Evolutionary conservation across 768 basidiomycete genomes (phyloP), one percentile per base, ranked within the genome.

Genomic region (Phanerochaete carnosa): DNA sequence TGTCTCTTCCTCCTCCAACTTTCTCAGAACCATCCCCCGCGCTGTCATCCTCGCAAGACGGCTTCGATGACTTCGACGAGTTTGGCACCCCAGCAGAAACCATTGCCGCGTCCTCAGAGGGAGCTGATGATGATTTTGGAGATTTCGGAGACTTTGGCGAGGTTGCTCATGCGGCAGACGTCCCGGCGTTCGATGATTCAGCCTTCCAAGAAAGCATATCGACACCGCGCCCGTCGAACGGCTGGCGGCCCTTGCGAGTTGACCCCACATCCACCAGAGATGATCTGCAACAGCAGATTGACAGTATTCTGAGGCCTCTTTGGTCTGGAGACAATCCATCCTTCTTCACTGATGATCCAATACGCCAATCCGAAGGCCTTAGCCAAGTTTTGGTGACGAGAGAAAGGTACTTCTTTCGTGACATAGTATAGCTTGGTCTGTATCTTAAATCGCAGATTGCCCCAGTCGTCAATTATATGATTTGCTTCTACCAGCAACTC

Each of bases 111-210:
- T 74, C 65, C 1, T 67, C 62, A 26, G 70, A 71, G 12, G 77
- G 74, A 35, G 81, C 77, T 15, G 88, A 90, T 49, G 93, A 92
- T 65, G 90, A 92, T 60, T 92, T 92, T 73, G 90, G 86, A 53
- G 92, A 94, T 65, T 94, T 94, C 73, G 92, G 88, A 19, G 94
- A 94, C 68, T 94, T 94, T 72, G 91, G 86, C 66, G 90, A 90
- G 63, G 85, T 72, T 26, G 68, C 11, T 65, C 71, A 37, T 69
- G 73, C 49, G 68, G 69, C 58, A 69, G 69, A 22, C 82, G 85
- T 63, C 69, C 63, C 22, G 13, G 32, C 61, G 2, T 64, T 63
- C 26, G 77, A 74, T 33, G 68, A 65, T 25, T 68, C 62, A 15
- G 70, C 63, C 22, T 78, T 83, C 68, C 73, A 65, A 53, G 75